Evolutionary conservation across 768 basidiomycete species (phyloP).

Genomic region (Boletus rufocinnamomeus): DNA sequence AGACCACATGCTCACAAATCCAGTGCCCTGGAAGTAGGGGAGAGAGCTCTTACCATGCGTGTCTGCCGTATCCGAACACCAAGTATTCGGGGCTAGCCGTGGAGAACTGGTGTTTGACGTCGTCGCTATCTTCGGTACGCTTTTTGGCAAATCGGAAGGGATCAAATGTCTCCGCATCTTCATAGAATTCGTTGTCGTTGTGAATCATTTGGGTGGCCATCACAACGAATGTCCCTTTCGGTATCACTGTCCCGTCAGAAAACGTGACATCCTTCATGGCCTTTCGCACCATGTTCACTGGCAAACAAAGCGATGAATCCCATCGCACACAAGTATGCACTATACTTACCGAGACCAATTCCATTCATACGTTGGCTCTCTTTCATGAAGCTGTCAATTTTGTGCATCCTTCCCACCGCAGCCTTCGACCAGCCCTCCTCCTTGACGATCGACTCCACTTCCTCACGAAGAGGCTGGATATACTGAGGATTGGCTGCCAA

Average conservation of each 20-base stretch:
- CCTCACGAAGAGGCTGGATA: no score
- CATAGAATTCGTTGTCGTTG: slow-evolving; percentile 30
- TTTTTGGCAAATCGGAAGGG: slow-evolving; percentile 43
- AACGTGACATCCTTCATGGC: slow-evolving; percentile 25
- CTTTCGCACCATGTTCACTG: slow-evolving; percentile 14
- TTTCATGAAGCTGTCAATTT: no score
- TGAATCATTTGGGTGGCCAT: slow-evolving; percentile 29
- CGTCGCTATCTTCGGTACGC: slow-evolving; percentile 33
- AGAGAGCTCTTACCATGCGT: slow-evolving; percentile 11
- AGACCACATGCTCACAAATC: not conserved
- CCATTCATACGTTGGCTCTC: no score
- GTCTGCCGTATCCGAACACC: no score
- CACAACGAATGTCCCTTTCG: slow-evolving; percentile 33
- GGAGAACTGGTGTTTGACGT: no score
- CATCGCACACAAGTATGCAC: not conserved
- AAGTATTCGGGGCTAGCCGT: no score
- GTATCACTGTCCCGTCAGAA: slow-evolving; percentile 41
- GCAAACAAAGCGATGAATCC: not conserved
- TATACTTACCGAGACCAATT: slow-evolving; percentile 25
- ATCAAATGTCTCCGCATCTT: slow-evolving; percentile 28
- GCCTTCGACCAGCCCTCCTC: no score
- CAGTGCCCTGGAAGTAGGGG: no score
- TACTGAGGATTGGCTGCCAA: no score
- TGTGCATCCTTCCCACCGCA: no score
- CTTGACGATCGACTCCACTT: no score